A percentile compares a stretch with the other conserved stretches of the same genome.
These are phyloP conservation scores for Rhizophora mangle DNA, from an alignment of 345 rosid genomes.

Conservation along the genomic window DNA sequence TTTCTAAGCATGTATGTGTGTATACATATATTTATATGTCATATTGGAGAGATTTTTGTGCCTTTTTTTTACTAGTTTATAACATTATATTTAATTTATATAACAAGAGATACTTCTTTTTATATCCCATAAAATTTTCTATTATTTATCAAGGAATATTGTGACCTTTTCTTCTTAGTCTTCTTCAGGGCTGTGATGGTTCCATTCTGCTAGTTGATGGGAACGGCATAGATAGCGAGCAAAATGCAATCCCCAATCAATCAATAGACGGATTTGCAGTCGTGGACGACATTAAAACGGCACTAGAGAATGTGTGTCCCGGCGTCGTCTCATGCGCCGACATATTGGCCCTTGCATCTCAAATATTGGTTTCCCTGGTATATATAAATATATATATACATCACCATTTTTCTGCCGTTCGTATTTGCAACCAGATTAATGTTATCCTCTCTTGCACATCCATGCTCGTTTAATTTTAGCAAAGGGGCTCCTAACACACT, in stretches of 20 bases:
- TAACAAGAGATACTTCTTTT: no score
- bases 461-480: no score
- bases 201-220: slow-evolving; percentile 47
- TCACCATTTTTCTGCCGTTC: no score
- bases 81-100: no score
- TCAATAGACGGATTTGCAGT: slow-evolving; percentile 35
- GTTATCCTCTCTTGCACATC: no score
- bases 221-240: slow-evolving; percentile 30
- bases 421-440: no score
- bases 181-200: slow-evolving; percentile 51
- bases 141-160: not conserved
- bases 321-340: slow-evolving; percentile 69
- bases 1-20: no score
- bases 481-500: no score
- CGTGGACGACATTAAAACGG: slow-evolving; percentile 47
- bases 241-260: slow-evolving; percentile 33
- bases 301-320: slow-evolving; percentile 24
- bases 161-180: not conserved
- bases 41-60: no score
- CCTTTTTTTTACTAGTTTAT: no score
- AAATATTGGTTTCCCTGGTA: not conserved
- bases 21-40: no score
- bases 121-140: no score
- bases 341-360: slow-evolving; percentile 49
- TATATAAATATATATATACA: not conserved